Evolutionary conservation across 2,329 filamentous ascomycete genomes (phyloP), one percentile per base, ranked within the genome.

Genomic region (Talaromyces sp.): DNA sequence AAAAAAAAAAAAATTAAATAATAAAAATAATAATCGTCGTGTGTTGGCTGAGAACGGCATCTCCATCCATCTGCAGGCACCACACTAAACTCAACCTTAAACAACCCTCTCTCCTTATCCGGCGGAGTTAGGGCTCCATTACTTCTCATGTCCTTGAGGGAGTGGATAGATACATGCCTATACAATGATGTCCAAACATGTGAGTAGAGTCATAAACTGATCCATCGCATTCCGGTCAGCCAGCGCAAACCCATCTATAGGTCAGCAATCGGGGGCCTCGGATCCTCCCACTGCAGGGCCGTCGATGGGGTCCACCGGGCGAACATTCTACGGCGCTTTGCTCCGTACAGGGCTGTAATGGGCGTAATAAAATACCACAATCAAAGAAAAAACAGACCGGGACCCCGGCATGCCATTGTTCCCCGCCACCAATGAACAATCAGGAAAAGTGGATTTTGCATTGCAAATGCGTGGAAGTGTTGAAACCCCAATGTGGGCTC

Each of bases 31-130:
- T 43, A 3, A 9, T 14, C 3, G 20, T 29, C 17, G 1, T 8
- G 13, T 24, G 19, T 36, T 41, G 49, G 49, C 40, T 51, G 51
- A 43, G 47, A 56, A 52, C 49, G 56, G 56, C 51, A 52, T 56
- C 39, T 40, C 32, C 46, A 49, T 40, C 19, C 24, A 57, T 62
- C 56, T 61, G 55, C 61, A 58, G 58, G 52, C 55, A 56, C 59
- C 37, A 43, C 55, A 60, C 53, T 65, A 61, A 60, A 52, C 32
- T 37, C 58, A 64, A 61, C 57, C 60, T 63, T 63, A 59, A 58
- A 50, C 44, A 49, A 51, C 51, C 54, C 42, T 55, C 45, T n/a
- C 29, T 39, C 30, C 41, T 41, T 27, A 27, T 27, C 24, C 24
- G 24, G 30, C 19, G 46, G 36, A 20, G 36, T 43, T 54, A 27